These are phyloP conservation scores for Solanum sitiens DNA, from an alignment of 257 asterid genomes.

Conservation along the genomic window DNA sequence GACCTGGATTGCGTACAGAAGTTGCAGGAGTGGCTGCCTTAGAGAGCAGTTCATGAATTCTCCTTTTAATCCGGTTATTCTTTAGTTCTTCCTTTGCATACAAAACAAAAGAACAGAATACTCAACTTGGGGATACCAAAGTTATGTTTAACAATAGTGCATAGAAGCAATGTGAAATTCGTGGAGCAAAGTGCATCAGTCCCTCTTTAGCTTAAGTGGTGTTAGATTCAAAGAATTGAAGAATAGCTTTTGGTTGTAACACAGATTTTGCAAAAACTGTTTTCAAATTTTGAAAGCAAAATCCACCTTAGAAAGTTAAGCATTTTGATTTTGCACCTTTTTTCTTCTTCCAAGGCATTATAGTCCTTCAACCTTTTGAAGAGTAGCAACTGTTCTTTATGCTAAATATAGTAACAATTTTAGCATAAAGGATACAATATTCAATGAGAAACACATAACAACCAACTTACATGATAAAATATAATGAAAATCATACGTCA, in stretches of 20 bases:
- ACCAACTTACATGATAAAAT: not conserved
- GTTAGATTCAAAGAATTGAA: not conserved
- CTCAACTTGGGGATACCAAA: not conserved
- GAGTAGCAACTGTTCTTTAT: not conserved
- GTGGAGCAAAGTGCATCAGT: not conserved
- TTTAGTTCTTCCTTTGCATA: slow-evolving; percentile 65
- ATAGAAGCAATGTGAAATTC: not conserved
- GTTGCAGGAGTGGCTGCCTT: slow-evolving; percentile 44
- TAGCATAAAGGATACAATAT: not conserved
- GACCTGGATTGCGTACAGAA: slow-evolving; percentile 21
- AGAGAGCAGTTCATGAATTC: slow-evolving; percentile 78
- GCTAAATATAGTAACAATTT: not conserved
- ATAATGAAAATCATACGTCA: not conserved
- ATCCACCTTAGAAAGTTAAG: not conserved
- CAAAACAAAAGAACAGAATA: not conserved
- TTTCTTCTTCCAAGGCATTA: not conserved
- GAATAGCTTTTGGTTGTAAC: not conserved
- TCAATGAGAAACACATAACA: not conserved
- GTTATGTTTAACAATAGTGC: not conserved
- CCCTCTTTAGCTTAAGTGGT: not conserved
- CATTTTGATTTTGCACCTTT: not conserved
- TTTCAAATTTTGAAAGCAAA: not conserved
- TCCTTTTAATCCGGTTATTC: slow-evolving; percentile 70
- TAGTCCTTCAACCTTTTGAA: not conserved
- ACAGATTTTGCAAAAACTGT: not conserved